These are phyloP conservation scores for Hericium rajendrae DNA, from an alignment of 768 basidiomycete genomes.

Conservation along the genomic window DNA sequence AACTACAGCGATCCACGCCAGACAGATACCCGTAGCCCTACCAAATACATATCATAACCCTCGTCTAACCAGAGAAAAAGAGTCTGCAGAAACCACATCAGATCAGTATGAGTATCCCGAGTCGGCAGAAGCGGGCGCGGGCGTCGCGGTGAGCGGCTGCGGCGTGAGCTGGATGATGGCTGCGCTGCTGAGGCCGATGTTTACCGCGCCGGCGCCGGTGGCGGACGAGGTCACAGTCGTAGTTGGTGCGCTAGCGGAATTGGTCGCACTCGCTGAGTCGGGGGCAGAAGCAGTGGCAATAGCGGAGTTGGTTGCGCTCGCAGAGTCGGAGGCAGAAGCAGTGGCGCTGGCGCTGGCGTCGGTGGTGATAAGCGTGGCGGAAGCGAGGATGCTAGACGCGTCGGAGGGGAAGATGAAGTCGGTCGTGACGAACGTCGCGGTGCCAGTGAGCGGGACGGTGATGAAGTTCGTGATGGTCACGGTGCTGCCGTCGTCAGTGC, in stretches of 20 bases:
- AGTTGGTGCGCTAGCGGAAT: neutral
- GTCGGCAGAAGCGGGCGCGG: neutral
- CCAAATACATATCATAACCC: no score
- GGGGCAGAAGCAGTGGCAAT: neutral
- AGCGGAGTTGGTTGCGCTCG: neutral
- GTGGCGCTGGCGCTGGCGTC: constrained; percentile 6
- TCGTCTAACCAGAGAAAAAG: no score
- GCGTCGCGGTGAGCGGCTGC: neutral
- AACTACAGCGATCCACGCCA: no score
- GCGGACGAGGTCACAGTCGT: neutral
- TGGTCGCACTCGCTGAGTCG: neutral
- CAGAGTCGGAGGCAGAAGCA: neutral
- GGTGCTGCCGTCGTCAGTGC: constrained; percentile 16
- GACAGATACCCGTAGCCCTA: no score
- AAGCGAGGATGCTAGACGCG: constrained; percentile 32
- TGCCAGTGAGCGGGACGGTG: constrained; percentile 8
- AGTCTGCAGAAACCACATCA: neutral
- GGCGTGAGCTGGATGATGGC: neutral
- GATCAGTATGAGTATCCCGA: constrained; percentile 8
- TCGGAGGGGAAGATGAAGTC: constrained; percentile 34
- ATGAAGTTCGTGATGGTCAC: constrained; percentile 20
- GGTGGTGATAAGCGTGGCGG: constrained; percentile 20
- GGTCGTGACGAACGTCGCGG: constrained; percentile 24
- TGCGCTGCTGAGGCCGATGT: neutral
- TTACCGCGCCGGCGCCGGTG: neutral